A percentile compares a stretch with the other conserved stretches of the same genome.
These are phyloP conservation scores for Plectosphaerella sp. DNA, from an alignment of 2,329 filamentous ascomycete genomes.

Conservation along the genomic window DNA sequence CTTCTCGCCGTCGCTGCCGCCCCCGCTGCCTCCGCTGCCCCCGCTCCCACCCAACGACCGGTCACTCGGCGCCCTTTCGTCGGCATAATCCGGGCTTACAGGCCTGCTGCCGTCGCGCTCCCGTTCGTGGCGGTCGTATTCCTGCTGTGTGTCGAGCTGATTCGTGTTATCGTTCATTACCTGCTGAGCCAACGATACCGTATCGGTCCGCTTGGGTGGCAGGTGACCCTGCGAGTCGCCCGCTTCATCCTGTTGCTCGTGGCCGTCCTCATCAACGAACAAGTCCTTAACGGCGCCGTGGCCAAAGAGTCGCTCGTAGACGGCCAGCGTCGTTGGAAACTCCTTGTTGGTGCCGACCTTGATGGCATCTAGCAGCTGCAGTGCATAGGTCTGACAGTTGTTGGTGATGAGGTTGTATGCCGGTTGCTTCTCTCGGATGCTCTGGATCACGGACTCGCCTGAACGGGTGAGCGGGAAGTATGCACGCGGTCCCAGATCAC, in stretches of 20 bases:
- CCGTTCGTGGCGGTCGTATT: slow-evolving; percentile 15
- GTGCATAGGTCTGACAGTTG: slow-evolving; percentile 55
- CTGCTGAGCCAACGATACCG: slow-evolving; percentile 43
- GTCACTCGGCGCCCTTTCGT: no score
- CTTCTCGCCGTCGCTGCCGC: no score
- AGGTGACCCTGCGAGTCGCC: background rate
- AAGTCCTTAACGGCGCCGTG: slow-evolving; percentile 46
- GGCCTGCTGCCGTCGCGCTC: background rate
- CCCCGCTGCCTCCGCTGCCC: no score
- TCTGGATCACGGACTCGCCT: slow-evolving; percentile 49
- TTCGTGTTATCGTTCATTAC: slow-evolving; percentile 52
- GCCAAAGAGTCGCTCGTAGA: slow-evolving; percentile 47
- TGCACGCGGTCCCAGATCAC: background rate
- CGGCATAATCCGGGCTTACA: background rate
- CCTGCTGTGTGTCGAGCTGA: slow-evolving; percentile 39
- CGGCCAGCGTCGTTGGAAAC: slow-evolving; percentile 48
- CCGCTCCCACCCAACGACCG: no score
- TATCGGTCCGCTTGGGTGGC: slow-evolving; percentile 22
- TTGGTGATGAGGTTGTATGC: slow-evolving; percentile 56
- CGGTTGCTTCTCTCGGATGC: slow-evolving; percentile 42
- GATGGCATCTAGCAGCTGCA: slow-evolving; percentile 49
- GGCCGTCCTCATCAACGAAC: slow-evolving; percentile 32
- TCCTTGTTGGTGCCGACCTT: slow-evolving; percentile 44
- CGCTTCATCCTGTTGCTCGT: slow-evolving; percentile 10
- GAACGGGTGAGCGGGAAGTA: background rate